Evolutionary conservation across 2,329 filamentous ascomycete species (phyloP), one percentile per base, ranked within the genome.

Genomic region (Exophiala oligosperma): DNA sequence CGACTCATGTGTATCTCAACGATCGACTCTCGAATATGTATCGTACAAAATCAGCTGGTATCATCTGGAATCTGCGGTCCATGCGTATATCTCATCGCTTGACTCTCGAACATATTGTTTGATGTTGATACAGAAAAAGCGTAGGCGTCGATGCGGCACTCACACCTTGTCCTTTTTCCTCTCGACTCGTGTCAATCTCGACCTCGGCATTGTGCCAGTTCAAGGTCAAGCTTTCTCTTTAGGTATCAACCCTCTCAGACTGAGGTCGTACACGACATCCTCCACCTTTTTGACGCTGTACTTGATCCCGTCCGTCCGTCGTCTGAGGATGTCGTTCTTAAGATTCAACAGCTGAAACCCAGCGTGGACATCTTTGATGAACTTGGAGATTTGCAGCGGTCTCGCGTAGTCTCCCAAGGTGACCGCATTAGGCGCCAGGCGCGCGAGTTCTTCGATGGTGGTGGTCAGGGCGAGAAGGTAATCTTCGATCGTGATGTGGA

Each of bases 251-350:
- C 94, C 93, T 59, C 94, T 84, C 70, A 99, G 77, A 24, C 90
- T 93, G 56, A 99, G 78, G 73, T 99, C 94, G 71, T 99, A 99
- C 51, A 97, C 93, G 11, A 99, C 92, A 71, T 97, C 94, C 79
- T 99, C 94, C 11, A 97, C 91, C 73, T 96, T 93, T 81, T 97
- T 99, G 69, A 99, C 91, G 68, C 89, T 88, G 72, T 99, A 99
- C 81, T 99, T 99, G 75, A 99, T 89, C 4, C 88, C 89, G 76
- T 99, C 94, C 56, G 91, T 91, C 62, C 91, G 84, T 77, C 92
- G 91, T 59, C 94, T 84, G 69, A 99, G 76, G 23, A 87, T 86
- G 73, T 99, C 94, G 69, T 99, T 99, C 82, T 97, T 97, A 67
- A 99, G 81, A 73, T 99, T 99, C 66, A 99, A 84, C 66, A 97